Conservation (phyloP, 2,329 filamentous ascomycete genomes). For the Colletotrichum sp. region DNA sequence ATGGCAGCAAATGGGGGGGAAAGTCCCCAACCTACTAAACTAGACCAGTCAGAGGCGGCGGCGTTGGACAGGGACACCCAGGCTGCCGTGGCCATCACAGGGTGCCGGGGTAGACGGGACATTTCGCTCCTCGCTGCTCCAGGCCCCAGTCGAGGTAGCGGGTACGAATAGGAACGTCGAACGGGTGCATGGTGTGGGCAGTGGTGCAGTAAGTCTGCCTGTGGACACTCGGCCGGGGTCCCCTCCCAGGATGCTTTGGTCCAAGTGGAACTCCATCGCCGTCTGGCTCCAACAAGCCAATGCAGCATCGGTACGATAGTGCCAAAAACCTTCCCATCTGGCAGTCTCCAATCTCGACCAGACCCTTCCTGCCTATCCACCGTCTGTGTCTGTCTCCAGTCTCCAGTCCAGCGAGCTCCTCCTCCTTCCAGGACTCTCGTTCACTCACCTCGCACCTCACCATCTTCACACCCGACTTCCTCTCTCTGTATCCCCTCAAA, state of each 20-base stretch:
- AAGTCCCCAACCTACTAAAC: neutral
- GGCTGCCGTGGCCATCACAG: neutral
- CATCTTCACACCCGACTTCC: neutral
- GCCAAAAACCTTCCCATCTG: constrained; percentile 21
- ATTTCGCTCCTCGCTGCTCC: neutral
- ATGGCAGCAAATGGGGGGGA: neutral
- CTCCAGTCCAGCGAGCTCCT: neutral
- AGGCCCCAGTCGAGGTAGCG: neutral
- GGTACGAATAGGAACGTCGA: neutral
- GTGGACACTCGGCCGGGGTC: neutral
- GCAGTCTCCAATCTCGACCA: constrained; percentile 19
- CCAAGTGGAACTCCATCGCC: constrained; percentile 17
- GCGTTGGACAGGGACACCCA: neutral
- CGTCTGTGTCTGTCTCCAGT: neutral
- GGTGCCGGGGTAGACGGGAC: neutral
- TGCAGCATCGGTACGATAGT: constrained; percentile 20
- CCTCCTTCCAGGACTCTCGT: neutral
- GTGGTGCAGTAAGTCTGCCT: neutral
- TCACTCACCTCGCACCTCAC: neutral
- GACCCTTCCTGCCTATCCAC: neutral
- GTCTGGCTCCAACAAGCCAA: constrained; percentile 17
- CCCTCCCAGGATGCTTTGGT: neutral
- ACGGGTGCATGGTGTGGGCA: neutral
- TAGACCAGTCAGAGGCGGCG: constrained; percentile 6
- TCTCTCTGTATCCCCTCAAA: constrained; percentile 20